Percentiles rank a stretch among this genome's conserved stretches.
Evolutionary conservation across 2,329 filamentous ascomycete genomes (phyloP).

Genomic region (Phoma sp.): DNA sequence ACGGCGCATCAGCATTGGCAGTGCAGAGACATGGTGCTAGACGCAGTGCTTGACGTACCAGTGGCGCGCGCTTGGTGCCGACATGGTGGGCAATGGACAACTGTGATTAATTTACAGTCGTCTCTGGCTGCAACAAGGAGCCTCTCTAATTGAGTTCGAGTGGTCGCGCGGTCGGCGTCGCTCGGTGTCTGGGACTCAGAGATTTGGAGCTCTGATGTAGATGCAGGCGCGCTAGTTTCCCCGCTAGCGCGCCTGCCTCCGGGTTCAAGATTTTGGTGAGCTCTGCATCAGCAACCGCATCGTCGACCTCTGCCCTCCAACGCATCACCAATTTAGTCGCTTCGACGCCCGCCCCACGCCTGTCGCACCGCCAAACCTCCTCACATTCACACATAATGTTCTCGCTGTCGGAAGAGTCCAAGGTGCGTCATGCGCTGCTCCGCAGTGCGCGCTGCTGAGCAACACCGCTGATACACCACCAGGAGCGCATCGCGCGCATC

Average conservation of each 20-base stretch:
- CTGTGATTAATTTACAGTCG: no score
- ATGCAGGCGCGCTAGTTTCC: conserved; percentile 11
- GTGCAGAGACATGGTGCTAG: not conserved
- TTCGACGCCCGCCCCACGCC: not conserved
- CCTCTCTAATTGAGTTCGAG: no score
- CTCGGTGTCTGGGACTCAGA: conserved; percentile 9
- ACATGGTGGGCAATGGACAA: conserved; percentile 55
- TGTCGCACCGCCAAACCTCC: not conserved
- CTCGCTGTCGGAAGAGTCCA: conserved; percentile 92
- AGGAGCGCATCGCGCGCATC: conserved; percentile 98
- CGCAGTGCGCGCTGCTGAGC: not conserved
- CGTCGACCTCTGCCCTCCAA: not conserved
- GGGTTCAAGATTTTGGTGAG: conserved; percentile 31
- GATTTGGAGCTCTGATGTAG: conserved; percentile 29
- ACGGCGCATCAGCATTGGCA: conserved; percentile 22
- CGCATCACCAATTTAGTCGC: conserved; percentile 16
- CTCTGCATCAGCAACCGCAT: conserved; percentile 20
- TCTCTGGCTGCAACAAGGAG: no score
- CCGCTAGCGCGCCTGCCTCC: conserved; percentile 19
- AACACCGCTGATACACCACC: conserved; percentile 31
- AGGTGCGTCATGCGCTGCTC: conserved; percentile 62
- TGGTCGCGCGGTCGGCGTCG: no score
- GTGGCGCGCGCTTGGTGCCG: conserved; percentile 68
- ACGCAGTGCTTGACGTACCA: conserved; percentile 61
- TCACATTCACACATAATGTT: conserved; percentile 46